Evolutionary conservation across 129 eudicot species (phyloP), one percentile per base, ranked within the genome.

Genomic region (Ambrosia trifida): DNA sequence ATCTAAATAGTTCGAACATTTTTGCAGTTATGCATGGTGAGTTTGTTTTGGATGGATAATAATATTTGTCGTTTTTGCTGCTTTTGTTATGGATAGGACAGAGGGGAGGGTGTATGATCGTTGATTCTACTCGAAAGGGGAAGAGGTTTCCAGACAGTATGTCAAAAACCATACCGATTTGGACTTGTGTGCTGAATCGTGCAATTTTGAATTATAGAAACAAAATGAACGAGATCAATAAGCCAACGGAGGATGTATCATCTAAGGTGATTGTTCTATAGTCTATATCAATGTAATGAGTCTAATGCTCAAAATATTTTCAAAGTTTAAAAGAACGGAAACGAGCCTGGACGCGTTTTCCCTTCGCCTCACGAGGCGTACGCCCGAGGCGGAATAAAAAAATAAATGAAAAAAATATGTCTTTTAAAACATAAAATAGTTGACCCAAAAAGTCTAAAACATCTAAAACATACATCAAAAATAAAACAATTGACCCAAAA

Each of bases 131-230:
- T 59, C 75, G 99, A 57, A 95, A 90, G 84, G 99, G 99, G 72
- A 89, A 90, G 88, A 85, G 97, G 52, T 95, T 89, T 83, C 99
- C 99, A 0, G 99, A 95, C 68, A 95, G 99, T 81, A 90, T 95
- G 99, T 87, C 99, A 31, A 95, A 88, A 87, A 90, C 97, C 2
- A 90, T 95, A 72, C 99, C 97, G 1, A 95, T 95, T 77, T 95
- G 99, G 99, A 84, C 97, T 0, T 95, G 99, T 76, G 87, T 95
- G 35, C 75, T 95, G 64, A 95, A 95, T 75, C 91, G 94, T n/a
- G 96, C 96, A 14, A 81, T 90, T 77, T 32, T 57, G 14, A 84
- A 86, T 57, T 73, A 78, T 32, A 79, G 91, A 79, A 77, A 69
- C 71, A 80, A 65, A 73, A 62, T 68, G 20, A 40, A 28, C 3